Base-by-base conservation (phyloP, 1,284 basidiomycete species). In the Cryptococcus wingfieldii region DNA sequence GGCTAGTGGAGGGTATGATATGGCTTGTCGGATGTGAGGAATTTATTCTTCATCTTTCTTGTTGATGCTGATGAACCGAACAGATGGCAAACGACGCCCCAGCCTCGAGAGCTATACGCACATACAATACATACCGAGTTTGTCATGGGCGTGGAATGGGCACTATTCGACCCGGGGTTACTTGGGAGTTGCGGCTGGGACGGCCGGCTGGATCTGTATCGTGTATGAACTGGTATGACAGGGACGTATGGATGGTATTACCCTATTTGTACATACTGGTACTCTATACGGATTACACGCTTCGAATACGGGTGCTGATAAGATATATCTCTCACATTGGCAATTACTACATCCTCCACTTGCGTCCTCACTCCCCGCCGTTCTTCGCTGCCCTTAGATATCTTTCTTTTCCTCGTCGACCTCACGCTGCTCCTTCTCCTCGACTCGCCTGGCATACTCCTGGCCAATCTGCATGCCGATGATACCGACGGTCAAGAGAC, bases 91-190 rank as follows among this genome's bases (percentile, higher is more conserved):
- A 58, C 68, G 0, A 60, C 70, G 46, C 65, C 72, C 5, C 60
- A 56, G 3, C 55, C 90, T 27, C 78, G 84, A 58, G 84, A 46
- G 18, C 8, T 46, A 12, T 46, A 12, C 25, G 16, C 9, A 37
- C 88, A 95, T 68, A 86, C 90, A 70, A 79, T 83, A 7, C 95
- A 98, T 72, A 92, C 90, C 3, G 95, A 98, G 77, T 98, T 98
- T 74, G 91, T 95, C 18, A 89, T 90, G 47, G 92, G 90, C 0
- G 86, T 90, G 61, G 83, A 83, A 19, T 98, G 95, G 95, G 78
- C 79, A 34, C 65, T 83, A 65, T 95, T 88, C 63, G 89, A 95
- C 54, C 85, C 89, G 63, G 89, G 89, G 1, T 70, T 92, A 16
- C 68, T 97, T 51, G 92, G 90, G 19, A 92, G 85, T 62, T 92